Conservation (phyloP, 2,329 filamentous ascomycete genomes). For the Macroventuria anomochaeta region DNA sequence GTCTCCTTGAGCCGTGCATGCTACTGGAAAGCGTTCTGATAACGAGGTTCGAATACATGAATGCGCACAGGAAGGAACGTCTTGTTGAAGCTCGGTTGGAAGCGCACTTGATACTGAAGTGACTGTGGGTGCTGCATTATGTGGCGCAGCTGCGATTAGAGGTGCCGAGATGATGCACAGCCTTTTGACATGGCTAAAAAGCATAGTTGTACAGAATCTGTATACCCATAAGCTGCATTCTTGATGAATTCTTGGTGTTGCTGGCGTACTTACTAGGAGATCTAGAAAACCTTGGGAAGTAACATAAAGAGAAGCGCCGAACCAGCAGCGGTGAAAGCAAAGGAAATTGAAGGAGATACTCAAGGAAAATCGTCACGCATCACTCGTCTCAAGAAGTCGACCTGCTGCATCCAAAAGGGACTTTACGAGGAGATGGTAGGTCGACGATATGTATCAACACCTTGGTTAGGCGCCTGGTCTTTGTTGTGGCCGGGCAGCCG, state of each 20-base stretch:
- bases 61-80: conserved; percentile 47
- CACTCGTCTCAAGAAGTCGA: conserved; percentile 42
- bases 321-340: conserved; percentile 43
- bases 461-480: conserved; percentile 39
- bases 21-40: conserved; percentile 41
- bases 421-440: conserved; percentile 37
- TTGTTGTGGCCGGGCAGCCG: conserved; percentile 43
- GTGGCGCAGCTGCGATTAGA: conserved; percentile 43
- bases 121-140: conserved; percentile 33
- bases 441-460: conserved; percentile 46
- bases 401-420: conserved; percentile 36
- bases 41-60: conserved; percentile 45
- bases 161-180: conserved; percentile 47
- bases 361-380: conserved; percentile 48
- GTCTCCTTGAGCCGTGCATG: conserved; percentile 42
- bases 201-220: conserved; percentile 49
- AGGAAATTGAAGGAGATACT: conserved; percentile 47
- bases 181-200: conserved; percentile 46
- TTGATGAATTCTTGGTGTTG: conserved; percentile 4
- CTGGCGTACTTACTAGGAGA: conserved; percentile 40
- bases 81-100: conserved; percentile 37
- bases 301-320: conserved; percentile 47
- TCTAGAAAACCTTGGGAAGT: conserved; percentile 27
- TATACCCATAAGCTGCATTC: conserved; percentile 40
- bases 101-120: conserved; percentile 30